Percentiles rank a stretch among this genome's conserved stretches.
phyloP scores from a whole-genome alignment of 2,329 filamentous ascomycete genomes.

The Aureobasidium namibiae region DNA sequence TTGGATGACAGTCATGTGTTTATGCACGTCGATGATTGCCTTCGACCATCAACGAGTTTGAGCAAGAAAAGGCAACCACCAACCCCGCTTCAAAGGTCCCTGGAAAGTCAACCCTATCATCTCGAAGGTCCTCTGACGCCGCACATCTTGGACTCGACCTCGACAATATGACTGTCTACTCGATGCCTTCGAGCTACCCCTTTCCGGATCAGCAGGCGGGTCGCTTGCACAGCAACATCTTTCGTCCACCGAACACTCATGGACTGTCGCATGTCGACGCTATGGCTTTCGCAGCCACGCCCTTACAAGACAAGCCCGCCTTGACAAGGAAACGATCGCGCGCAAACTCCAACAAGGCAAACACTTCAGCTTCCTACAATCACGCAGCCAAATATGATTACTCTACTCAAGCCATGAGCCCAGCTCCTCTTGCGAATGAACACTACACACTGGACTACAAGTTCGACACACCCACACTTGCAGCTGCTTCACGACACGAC shows the following conservation, averaged over 20 bases:
- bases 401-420: neutral
- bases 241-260: constrained; percentile 9
- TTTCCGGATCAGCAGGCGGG: constrained; percentile 2
- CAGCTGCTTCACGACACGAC: constrained; percentile 28
- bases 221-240: constrained; percentile 7
- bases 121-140: neutral
- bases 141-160: neutral
- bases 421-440: constrained; percentile 39
- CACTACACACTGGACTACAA: constrained; percentile 43
- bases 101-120: neutral
- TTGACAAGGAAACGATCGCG: constrained; percentile 9
- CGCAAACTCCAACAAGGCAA: constrained; percentile 9
- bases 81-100: neutral
- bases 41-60: neutral
- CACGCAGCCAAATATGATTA: neutral
- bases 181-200: neutral
- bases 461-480: constrained; percentile 38
- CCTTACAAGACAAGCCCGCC: constrained; percentile 1
- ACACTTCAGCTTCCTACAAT: neutral
- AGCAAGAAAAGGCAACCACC: constrained; percentile 4
- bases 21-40: neutral
- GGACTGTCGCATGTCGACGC: neutral
- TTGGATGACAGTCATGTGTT: neutral
- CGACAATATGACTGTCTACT: constrained; percentile 2
- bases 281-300: neutral